phyloP scores from a whole-genome alignment of 139 green algal genomes.

The Desmodesmus armatus region DNA sequence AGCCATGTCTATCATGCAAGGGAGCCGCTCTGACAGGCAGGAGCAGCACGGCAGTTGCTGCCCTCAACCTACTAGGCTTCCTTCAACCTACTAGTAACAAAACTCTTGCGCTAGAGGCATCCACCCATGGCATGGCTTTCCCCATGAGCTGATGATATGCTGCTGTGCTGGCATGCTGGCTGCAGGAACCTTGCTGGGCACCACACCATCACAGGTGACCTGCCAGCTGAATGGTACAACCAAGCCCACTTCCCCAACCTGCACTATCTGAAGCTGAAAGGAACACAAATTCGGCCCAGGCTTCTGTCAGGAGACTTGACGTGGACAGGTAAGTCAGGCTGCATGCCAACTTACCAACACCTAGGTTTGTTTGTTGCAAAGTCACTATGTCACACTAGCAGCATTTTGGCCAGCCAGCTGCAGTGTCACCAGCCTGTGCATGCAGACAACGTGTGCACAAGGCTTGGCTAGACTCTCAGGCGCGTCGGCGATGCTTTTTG shows the following conservation, averaged over 20 bases:
- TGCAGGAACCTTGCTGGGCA: constrained; percentile 35
- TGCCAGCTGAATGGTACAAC: constrained; percentile 25
- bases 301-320: not conserved
- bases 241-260: constrained; percentile 9
- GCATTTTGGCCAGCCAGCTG: not conserved
- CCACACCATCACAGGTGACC: not conserved
- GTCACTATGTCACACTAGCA: not conserved
- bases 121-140: not conserved
- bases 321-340: not conserved
- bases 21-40: too few species aligned
- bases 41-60: too few species aligned
- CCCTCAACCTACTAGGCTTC: too few species aligned
- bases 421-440: too few species aligned
- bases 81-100: not conserved
- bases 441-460: too few species aligned
- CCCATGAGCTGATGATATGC: not conserved
- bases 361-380: too few species aligned
- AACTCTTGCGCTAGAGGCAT: not conserved
- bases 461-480: too few species aligned
- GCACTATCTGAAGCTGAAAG: constrained; percentile 32
- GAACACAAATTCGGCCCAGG: constrained; percentile 8
- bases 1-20: too few species aligned
- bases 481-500: too few species aligned
- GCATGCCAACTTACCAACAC: too few species aligned
- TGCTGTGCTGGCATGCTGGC: not conserved